These are phyloP conservation scores for Phyllosticta citribraziliensis DNA, from an alignment of 2,329 filamentous ascomycete species.

Conservation along the genomic window DNA sequence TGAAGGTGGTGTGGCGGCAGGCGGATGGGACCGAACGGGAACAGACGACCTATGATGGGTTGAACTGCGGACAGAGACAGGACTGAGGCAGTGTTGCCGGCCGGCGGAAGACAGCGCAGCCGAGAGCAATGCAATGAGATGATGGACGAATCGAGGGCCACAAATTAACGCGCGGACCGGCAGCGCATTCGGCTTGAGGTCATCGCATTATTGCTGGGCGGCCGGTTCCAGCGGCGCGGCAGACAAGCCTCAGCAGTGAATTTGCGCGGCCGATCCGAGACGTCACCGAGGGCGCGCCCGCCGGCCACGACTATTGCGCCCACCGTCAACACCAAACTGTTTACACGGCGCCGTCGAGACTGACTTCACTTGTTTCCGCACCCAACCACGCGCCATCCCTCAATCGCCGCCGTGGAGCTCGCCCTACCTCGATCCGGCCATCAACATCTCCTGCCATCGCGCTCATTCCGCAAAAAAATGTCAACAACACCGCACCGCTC, in stretches of 20 bases:
- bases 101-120: background rate
- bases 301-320: background rate
- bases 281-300: background rate
- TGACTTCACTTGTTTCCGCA: background rate
- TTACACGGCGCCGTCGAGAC: constrained; percentile 15
- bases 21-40: background rate
- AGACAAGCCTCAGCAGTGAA: background rate
- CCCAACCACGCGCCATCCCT: background rate
- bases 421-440: background rate
- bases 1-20: background rate
- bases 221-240: background rate
- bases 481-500: constrained; percentile 30
- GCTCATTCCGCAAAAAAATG: background rate
- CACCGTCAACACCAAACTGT: background rate
- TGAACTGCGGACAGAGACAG: background rate
- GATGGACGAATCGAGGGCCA: background rate
- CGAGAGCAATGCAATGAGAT: background rate
- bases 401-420: background rate
- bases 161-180: background rate
- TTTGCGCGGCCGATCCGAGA: background rate
- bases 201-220: background rate
- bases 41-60: background rate
- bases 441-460: no score
- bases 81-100: background rate
- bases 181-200: background rate